Evolutionary conservation across 805 yeast genomes (phyloP).

Genomic region (Spathaspora hagerdaliae): DNA sequence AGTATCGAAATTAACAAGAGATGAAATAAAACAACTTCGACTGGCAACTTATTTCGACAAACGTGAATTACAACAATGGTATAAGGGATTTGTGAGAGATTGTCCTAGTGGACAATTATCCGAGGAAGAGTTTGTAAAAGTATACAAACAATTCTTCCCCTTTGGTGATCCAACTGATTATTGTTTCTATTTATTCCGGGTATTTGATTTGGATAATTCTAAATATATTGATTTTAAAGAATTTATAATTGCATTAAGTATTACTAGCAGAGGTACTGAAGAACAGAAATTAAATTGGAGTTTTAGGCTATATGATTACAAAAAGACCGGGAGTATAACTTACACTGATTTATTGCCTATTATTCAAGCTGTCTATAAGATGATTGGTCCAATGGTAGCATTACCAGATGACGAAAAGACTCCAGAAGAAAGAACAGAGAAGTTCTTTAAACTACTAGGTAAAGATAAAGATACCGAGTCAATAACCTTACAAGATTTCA

Average conservation of each 20-base stretch:
- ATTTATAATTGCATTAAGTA: constrained; percentile 81
- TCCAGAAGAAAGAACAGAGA: constrained; percentile 81
- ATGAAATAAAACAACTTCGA: constrained; percentile 78
- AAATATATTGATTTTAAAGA: constrained; percentile 89
- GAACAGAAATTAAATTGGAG: constrained; percentile 90
- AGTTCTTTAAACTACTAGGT: constrained; percentile 72
- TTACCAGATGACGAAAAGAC: constrained; percentile 86
- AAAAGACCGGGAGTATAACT: constrained; percentile 70
- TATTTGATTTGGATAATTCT: constrained; percentile 76
- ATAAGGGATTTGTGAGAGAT: constrained; percentile 90
- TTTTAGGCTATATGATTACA: constrained; percentile 80
- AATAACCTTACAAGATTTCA: constrained; percentile 80
- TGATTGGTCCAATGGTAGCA: constrained; percentile 93
- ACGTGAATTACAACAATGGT: constrained; percentile 97
- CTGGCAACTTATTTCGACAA: constrained; percentile 88
- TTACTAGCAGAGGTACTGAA: constrained; percentile 79
- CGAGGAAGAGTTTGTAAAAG: constrained; percentile 82
- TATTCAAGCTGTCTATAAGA: constrained; percentile 80
- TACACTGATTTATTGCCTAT: constrained; percentile 78
- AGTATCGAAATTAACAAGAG: constrained; percentile 86
- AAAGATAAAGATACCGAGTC: constrained; percentile 60
- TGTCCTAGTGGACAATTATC: constrained; percentile 89
- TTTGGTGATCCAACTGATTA: constrained; percentile 95
- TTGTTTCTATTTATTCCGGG: constrained; percentile 82
- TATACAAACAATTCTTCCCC: constrained; percentile 95